Evolutionary conservation across 345 rosid species (phyloP).

Genomic region (Firmiana major): DNA sequence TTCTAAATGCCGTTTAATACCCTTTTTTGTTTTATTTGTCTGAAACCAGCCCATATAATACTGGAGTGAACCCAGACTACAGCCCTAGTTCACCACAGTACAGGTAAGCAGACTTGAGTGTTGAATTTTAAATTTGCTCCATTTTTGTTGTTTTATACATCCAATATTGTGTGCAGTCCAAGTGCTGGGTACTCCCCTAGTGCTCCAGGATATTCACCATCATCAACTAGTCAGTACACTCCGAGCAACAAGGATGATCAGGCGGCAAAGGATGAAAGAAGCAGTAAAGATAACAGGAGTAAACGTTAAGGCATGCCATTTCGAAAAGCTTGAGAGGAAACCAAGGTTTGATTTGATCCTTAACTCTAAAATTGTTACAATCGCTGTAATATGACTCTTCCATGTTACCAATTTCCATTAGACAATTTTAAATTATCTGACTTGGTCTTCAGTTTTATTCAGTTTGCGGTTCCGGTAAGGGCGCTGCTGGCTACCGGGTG

Average conservation of each 20-base stretch:
- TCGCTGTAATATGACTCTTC: neutral
- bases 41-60: conserved; percentile 60
- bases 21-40: neutral
- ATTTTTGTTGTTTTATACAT: neutral
- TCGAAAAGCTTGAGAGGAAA: neutral
- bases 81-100: conserved; percentile 70
- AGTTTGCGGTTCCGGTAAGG: neutral
- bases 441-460: neutral
- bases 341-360: neutral
- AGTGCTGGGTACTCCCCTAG: conserved; percentile 87
- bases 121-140: neutral
- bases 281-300: conserved; percentile 13
- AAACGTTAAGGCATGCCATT: neutral
- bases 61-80: conserved; percentile 71
- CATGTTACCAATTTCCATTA: neutral
- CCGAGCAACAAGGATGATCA: conserved; percentile 55
- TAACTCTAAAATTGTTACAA: neutral
- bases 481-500: neutral
- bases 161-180: conserved; percentile 36
- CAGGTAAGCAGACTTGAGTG: conserved; percentile 29
- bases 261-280: conserved; percentile 30
- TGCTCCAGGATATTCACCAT: conserved; percentile 76
- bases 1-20: neutral
- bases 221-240: conserved; percentile 75
- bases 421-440: too few species aligned